Evolutionary conservation across 441 rosid genomes (phyloP).

Genomic region (Erodium chrysanthum): DNA sequence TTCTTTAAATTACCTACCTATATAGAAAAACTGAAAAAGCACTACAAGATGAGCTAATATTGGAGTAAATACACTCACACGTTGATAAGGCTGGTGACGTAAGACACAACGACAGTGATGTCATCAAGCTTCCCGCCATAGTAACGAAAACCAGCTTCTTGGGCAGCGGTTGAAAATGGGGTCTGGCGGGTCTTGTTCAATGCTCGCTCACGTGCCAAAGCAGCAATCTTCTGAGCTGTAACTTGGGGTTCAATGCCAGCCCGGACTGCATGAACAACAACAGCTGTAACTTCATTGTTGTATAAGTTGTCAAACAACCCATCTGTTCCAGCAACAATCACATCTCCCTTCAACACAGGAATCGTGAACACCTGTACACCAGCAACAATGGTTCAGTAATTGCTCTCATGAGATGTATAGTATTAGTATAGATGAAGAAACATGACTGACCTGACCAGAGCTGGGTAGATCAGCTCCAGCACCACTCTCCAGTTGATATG

Average conservation of each 20-base stretch:
- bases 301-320: conserved; percentile 85
- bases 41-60: background rate
- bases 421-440: background rate
- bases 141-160: conserved; percentile 80
- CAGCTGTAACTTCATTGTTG: conserved; percentile 65
- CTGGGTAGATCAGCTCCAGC: conserved; percentile 42
- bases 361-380: conserved; percentile 55
- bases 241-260: conserved; percentile 62
- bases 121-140: conserved; percentile 94
- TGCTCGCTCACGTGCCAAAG: conserved; percentile 74
- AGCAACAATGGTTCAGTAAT: background rate
- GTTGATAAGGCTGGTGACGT: conserved; percentile 32
- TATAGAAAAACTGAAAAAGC: background rate
- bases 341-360: conserved; percentile 73
- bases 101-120: conserved; percentile 87
- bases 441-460: conserved; percentile 31
- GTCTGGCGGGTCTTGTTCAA: conserved; percentile 58
- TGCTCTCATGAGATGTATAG: background rate
- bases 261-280: conserved; percentile 63
- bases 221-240: conserved; percentile 78
- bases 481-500: conserved; percentile 59
- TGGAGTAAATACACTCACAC: conserved; percentile 15
- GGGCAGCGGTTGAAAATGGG: conserved; percentile 85
- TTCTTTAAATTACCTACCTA: background rate
- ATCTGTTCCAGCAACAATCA: conserved; percentile 79